phyloP scores from a whole-genome alignment of 2,329 filamentous ascomycete genomes.

The Venturiaceae sp. region DNA sequence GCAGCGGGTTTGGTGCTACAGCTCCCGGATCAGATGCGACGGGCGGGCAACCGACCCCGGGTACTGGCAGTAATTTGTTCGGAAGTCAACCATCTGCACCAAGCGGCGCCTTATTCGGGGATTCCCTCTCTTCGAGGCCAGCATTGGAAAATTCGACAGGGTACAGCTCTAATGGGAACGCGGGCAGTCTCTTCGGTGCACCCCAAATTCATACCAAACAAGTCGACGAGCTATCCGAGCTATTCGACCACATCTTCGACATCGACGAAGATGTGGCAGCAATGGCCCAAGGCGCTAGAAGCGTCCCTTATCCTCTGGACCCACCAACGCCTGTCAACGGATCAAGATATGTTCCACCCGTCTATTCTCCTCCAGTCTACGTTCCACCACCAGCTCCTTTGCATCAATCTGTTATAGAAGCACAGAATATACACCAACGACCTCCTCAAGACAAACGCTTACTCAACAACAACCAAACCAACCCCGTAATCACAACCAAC shows the following conservation, averaged over 20 bases:
- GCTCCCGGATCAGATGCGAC: no score
- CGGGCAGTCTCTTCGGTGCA: background rate
- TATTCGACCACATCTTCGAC: constrained; percentile 2
- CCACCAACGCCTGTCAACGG: background rate
- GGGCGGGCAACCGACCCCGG: no score
- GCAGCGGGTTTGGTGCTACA: no score
- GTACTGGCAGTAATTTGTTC: background rate
- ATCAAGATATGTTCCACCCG: background rate
- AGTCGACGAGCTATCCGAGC: background rate
- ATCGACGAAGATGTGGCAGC: background rate
- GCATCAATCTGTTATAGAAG: no score
- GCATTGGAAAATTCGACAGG: background rate
- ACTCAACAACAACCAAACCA: background rate
- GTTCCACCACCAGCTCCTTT: background rate
- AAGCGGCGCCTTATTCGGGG: no score
- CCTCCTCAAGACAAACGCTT: no score
- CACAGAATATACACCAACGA: no score
- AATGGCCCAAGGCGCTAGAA: background rate
- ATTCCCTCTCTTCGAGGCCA: no score
- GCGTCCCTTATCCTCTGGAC: background rate
- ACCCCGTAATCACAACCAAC: no score
- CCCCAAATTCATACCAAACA: background rate
- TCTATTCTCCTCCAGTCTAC: background rate
- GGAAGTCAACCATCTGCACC: background rate
- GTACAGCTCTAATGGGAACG: background rate